Evolutionary conservation across 164 flowering plant species (phyloP), one percentile per base, ranked within the genome.

Genomic region (Aristolochia californica): DNA sequence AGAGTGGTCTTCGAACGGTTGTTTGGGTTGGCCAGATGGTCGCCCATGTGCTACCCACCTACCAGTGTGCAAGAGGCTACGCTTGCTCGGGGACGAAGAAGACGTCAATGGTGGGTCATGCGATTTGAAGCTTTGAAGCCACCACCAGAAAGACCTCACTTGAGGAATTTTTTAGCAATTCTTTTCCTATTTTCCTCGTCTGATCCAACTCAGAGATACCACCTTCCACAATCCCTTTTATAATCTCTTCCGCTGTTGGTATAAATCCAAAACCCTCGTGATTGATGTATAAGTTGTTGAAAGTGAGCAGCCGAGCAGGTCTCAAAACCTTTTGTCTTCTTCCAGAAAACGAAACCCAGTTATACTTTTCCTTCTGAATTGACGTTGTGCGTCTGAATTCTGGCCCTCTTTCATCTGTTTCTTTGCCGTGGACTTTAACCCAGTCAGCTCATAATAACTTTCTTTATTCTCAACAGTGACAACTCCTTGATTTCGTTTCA

Each of bases 21-120:
- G 12, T 43, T 34, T 34, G 9, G 40, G 40, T 34, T 12, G 56
- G 56, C 18, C 43, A 54, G 21, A 54, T 54, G 56, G 56, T 54
- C 56, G 43, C 56, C 56, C 56, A 54, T 54, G 56, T 54, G 56
- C 56, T 24, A 34, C 43, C 56, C 56, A 54, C 56, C 56, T 0
- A 30, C 56, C 56, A 7, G 56, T 15, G 43, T 54, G 11, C 56
- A 54, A 28, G 21, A 53, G n/a, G 40, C 38, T 52, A 23, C 13
- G 17, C 28, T 17, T 53, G 56, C 56, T 53, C 13, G 56, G 38
- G n/a, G 30, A 28, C 28, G 40, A 54, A 54, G 20, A 5, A 24
- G 56, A 26, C 14, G 28, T 25, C 30, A 53, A 27, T 27, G 56
- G 40, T 27, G 56, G 43, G 43, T 17, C 56, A 54, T 54, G 56